A percentile compares a stretch with the other conserved stretches of the same genome.
phyloP scores from a whole-genome alignment of 805 yeast species.

The Suhomyces sp. region DNA sequence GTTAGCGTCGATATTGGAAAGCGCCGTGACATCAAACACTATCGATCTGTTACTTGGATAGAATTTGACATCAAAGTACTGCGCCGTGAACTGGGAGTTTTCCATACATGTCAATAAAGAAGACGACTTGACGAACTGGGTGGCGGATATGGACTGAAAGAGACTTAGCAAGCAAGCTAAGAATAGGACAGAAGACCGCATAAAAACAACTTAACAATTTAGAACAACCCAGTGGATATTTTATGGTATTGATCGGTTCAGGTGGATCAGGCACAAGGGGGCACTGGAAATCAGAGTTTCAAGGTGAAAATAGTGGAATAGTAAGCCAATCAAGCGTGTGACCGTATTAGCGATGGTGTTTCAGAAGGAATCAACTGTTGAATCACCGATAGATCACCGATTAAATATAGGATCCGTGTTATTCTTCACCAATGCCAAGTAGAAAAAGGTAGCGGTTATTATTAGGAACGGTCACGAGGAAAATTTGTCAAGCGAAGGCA shows the following conservation, averaged over 20 bases:
- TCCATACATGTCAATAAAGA: constrained; percentile 92
- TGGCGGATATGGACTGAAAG: constrained; percentile 15
- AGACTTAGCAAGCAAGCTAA: neutral
- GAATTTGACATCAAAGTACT: constrained; percentile 72
- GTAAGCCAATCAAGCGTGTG: too few relatives aligned
- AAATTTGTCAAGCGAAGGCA: neutral
- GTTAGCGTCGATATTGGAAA: constrained; percentile 67
- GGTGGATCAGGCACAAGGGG: too few relatives aligned
- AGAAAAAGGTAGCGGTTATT: neutral
- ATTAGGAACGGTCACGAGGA: constrained; percentile 1
- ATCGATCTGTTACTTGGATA: constrained; percentile 65
- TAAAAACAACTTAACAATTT: too few relatives aligned
- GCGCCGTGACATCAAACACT: constrained; percentile 67
- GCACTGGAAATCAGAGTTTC: too few relatives aligned
- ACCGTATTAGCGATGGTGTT: neutral
- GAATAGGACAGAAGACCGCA: neutral
- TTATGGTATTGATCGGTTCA: too few relatives aligned
- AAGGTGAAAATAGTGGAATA: too few relatives aligned
- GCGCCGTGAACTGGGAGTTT: constrained; percentile 80
- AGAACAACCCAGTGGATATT: too few relatives aligned
- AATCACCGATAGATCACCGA: neutral
- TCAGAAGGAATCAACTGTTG: neutral
- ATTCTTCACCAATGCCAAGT: neutral
- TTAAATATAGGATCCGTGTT: neutral
- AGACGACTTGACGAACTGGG: constrained; percentile 43